Evolutionary conservation across 2,329 filamentous ascomycete genomes (phyloP), one percentile per base, ranked within the genome.

Genomic region (Rhinocladiella similis): DNA sequence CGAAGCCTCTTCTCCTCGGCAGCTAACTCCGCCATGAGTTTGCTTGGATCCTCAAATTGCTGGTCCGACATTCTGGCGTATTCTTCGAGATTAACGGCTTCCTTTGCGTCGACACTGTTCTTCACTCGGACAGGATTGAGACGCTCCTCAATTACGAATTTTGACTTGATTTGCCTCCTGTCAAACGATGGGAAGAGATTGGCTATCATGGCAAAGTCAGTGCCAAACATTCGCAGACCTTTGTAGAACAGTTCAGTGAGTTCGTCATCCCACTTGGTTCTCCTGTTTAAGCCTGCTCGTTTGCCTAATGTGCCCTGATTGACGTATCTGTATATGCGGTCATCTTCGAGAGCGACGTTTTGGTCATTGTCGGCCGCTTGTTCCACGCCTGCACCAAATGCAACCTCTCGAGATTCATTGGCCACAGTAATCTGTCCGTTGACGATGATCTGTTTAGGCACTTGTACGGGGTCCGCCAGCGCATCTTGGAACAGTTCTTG

Each of bases 231-330:
- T 18, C 77, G 75, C 13, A 87, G 72, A 1, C 82, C 83, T 45
- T 84, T 76, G 67, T 86, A 87, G 67, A 87, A 87, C 10, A 79
- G 66, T 41, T 85, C 80, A 0, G 84, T 87, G 60, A 79, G 71
- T 13, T 83, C 78, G 50, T 79, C 77, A 48, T 77, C 78, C 84
- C 84, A 87, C 60, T 82, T 82, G 67, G 79, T 72, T 13, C 54
- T 52, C 65, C 79, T 70, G 10, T 46, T 47, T 14, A 76, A 75
- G 60, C 80, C 68, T 27, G 80, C 69, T 57, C 80, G 79, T 73
- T 55, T 77, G 58, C 70, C 79, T 67, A 72, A 79, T 55, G 74
- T 73, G 13, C 71, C 69, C 59, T 74, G 71, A 46, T 77, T 79
- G 60, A 80, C 70, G 54, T 75, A 75, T 35, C 75, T 72, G 33